Evolutionary conservation across 371 early-diverging fungal species (phyloP).

Genomic region (Mortierella sp.): DNA sequence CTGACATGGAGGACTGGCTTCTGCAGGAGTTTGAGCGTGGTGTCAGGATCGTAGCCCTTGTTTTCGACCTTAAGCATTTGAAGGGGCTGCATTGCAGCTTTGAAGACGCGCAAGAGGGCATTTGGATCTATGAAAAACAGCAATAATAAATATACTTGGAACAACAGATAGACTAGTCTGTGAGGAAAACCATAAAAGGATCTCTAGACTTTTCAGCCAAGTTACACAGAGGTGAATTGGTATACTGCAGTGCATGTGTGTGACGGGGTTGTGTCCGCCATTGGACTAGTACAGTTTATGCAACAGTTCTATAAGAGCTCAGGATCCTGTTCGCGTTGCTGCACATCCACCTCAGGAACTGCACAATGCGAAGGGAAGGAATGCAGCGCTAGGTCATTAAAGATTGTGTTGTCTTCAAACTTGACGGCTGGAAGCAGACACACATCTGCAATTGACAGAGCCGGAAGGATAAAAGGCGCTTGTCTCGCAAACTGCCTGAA

Average conservation of each 20-base stretch:
- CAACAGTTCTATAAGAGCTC: slow-evolving; percentile 18
- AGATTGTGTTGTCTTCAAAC: slow-evolving; percentile 69
- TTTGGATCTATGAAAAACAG: slow-evolving; percentile 61
- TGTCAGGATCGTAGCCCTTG: slow-evolving; percentile 65
- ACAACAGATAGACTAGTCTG: too few relatives aligned
- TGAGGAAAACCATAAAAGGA: too few relatives aligned
- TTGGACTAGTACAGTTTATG: neutral
- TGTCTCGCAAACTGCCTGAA: slow-evolving; percentile 61
- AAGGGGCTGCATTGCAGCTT: slow-evolving; percentile 56
- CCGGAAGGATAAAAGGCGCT: slow-evolving; percentile 67
- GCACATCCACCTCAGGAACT: slow-evolving; percentile 26
- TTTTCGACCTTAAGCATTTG: slow-evolving; percentile 69
- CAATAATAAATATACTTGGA: neutral
- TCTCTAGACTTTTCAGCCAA: too few relatives aligned
- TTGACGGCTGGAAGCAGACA: slow-evolving; percentile 58
- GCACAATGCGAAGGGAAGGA: slow-evolving; percentile 10
- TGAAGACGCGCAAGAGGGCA: slow-evolving; percentile 64
- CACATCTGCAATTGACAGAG: slow-evolving; percentile 55
- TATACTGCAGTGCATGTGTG: neutral
- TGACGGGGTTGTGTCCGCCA: neutral
- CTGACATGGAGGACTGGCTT: slow-evolving; percentile 64
- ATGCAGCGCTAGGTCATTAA: slow-evolving; percentile 61
- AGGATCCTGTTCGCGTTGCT: slow-evolving; percentile 37
- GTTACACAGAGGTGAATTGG: too few relatives aligned
- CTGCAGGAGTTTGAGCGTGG: slow-evolving; percentile 63